phyloP scores from a whole-genome alignment of 1,284 basidiomycete genomes.

The Cystobasidium slooffiae region DNA sequence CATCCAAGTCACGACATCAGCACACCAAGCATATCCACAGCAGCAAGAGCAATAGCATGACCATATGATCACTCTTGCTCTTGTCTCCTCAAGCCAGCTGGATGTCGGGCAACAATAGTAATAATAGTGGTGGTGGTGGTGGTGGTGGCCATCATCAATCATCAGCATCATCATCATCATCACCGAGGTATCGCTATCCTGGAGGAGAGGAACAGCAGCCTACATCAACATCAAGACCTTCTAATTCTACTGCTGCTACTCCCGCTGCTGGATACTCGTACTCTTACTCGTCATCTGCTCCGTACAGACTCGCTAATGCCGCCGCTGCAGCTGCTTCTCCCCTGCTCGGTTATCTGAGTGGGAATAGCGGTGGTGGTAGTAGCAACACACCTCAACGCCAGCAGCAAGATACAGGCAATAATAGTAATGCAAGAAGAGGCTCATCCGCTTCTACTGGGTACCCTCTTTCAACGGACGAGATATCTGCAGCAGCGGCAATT shows the following conservation, averaged over 20 bases:
- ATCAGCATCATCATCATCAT: neutral
- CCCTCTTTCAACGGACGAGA: neutral
- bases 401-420: neutral
- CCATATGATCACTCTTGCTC: no score
- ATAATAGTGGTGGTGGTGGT: neutral
- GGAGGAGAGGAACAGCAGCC: neutral
- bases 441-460: neutral
- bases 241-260: neutral
- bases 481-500: slow-evolving; percentile 1
- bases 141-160: neutral
- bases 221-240: neutral
- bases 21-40: no score
- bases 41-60: no score
- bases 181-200: neutral
- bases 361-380: no score
- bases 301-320: slow-evolving; percentile 33
- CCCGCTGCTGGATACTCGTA: neutral
- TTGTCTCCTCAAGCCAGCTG: no score
- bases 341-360: slow-evolving; percentile 33
- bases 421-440: neutral
- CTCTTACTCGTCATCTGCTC: neutral
- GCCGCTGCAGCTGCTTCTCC: slow-evolving; percentile 34
- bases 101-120: no score
- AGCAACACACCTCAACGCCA: neutral
- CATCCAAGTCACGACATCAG: no score